A percentile compares a stretch with the other conserved stretches of the same genome.
These are phyloP conservation scores for Cyamopsis tetragonoloba DNA, from an alignment of 306 rosid species.

Conservation along the genomic window DNA sequence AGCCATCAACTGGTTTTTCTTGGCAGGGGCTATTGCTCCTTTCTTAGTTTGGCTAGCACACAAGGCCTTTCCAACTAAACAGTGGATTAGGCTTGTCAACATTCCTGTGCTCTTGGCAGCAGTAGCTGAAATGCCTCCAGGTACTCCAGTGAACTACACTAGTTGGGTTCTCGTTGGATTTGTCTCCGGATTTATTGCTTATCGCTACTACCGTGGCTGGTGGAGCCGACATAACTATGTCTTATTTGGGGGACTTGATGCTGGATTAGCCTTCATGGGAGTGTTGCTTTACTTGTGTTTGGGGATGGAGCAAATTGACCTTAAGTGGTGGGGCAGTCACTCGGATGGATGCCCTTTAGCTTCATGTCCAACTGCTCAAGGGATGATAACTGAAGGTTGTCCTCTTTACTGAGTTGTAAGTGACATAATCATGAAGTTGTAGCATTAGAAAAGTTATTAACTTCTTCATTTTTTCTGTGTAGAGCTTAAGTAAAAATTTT, in stretches of 20 bases:
- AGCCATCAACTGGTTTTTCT: constrained; percentile 60
- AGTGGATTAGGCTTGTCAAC: constrained; percentile 52
- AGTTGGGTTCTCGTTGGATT: constrained; percentile 68
- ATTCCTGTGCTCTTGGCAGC: constrained; percentile 56
- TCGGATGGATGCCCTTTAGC: constrained; percentile 66
- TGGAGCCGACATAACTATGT: constrained; percentile 67
- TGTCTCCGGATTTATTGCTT: constrained; percentile 50
- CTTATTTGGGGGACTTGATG: constrained; percentile 58
- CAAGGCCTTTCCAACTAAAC: constrained; percentile 51
- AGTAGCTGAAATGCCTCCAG: constrained; percentile 52
- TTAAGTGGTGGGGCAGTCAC: constrained; percentile 56
- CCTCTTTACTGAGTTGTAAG: constrained; percentile 23
- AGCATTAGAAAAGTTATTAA: not conserved
- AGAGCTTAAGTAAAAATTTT: too few relatives aligned
- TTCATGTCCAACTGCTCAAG: constrained; percentile 53
- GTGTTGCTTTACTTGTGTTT: constrained; percentile 49
- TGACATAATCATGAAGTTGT: not conserved
- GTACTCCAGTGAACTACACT: constrained; percentile 54
- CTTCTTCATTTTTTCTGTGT: too few relatives aligned
- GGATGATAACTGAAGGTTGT: constrained; percentile 38
- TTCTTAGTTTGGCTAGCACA: constrained; percentile 60
- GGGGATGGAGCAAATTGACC: constrained; percentile 41
- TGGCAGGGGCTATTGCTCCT: constrained; percentile 59
- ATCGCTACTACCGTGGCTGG: constrained; percentile 48
- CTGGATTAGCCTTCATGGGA: constrained; percentile 70